Conservation (phyloP, 2,329 filamentous ascomycete genomes). For the Fusarium dimerum region DNA sequence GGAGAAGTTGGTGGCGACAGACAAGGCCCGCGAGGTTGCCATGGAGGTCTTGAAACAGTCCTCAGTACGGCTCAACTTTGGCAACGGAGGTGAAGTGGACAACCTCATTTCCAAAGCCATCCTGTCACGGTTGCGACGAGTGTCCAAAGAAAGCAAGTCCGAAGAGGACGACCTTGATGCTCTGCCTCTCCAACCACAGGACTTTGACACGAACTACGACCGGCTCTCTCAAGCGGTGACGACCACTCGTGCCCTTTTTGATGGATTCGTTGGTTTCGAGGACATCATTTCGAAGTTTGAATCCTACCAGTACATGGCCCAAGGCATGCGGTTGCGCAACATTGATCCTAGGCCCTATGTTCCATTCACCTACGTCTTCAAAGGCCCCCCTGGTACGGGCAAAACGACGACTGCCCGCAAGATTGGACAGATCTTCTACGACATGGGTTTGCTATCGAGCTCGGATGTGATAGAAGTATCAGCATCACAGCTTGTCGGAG, state of each 20-base stretch:
- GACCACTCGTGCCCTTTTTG: constrained; percentile 55
- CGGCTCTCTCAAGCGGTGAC: constrained; percentile 41
- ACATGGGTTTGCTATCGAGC: constrained; percentile 67
- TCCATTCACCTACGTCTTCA: constrained; percentile 69
- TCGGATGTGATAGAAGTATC: constrained; percentile 66
- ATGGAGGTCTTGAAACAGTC: constrained; percentile 61
- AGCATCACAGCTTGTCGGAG: constrained; percentile 66
- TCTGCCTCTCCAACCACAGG: constrained; percentile 35
- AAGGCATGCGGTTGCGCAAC: constrained; percentile 49
- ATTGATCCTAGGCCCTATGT: constrained; percentile 55
- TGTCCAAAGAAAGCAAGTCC: constrained; percentile 21
- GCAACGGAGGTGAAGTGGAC: constrained; percentile 75
- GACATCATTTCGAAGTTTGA: constrained; percentile 55
- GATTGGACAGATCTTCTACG: constrained; percentile 72
- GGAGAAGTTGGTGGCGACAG: constrained; percentile 55
- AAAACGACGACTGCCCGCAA: constrained; percentile 71
- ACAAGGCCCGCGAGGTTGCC: constrained; percentile 54
- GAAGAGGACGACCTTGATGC: constrained; percentile 24
- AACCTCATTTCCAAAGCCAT: constrained; percentile 39
- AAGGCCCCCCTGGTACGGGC: constrained; percentile 65
- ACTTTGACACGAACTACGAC: constrained; percentile 61
- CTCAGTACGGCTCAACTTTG: constrained; percentile 69
- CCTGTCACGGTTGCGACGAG: constrained; percentile 24
- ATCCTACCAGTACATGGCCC: constrained; percentile 55
- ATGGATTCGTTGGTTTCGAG: constrained; percentile 62